Base-by-base conservation (phyloP, 768 basidiomycete genomes). In the Podaxis pistillaris region DNA sequence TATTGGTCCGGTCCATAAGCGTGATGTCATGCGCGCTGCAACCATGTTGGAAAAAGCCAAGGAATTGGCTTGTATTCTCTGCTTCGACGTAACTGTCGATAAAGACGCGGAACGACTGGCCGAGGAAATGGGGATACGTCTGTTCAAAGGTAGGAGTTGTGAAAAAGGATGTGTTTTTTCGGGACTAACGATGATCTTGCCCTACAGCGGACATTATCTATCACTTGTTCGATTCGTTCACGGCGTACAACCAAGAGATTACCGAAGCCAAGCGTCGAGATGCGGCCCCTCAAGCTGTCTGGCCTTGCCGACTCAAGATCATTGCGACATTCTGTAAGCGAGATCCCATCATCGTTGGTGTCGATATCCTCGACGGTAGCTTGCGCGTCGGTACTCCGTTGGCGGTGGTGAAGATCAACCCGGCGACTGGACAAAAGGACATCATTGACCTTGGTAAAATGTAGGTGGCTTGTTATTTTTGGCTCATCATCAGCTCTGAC, bases 11-110 rank as follows among this genome's bases (percentile, higher is more conserved):
- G 92, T 99, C 15, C 90, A 94, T 79, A 96, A 94, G 80, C 93
- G 87, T 73, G 95, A 98, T 70, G 82, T 99, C 64, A 96, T 95
- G 88, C 90, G 94, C 56, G 79, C 91, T 46, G 89, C 91, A 38
- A 91, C 90, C 3, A 98, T 98, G 96, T 76, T 98, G 70, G 96
- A 98, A 78, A 93, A 89, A 73, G 94, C 94, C 11, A 95, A 93
- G 72, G 96, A 98, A 71, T 85, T 96, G 36, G 94, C 96, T 4
- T 92, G 93, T 69, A 90, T 98, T 64, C 88, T 99, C 63, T 96
- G 94, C 72, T 99, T 99, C 78, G 97, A 99, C 74, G 97, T 99
- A 6, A 72, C 87, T 2, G 86, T 98, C 24, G 96, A 98, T 76
- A 96, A 86, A 74, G 96, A 98, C 40, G 94, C 94, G 1, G 94